A percentile compares a stretch with the other conserved stretches of the same genome.
Evolutionary conservation across 2,329 filamentous ascomycete species (phyloP).

Genomic region (Fusarium illudens): DNA sequence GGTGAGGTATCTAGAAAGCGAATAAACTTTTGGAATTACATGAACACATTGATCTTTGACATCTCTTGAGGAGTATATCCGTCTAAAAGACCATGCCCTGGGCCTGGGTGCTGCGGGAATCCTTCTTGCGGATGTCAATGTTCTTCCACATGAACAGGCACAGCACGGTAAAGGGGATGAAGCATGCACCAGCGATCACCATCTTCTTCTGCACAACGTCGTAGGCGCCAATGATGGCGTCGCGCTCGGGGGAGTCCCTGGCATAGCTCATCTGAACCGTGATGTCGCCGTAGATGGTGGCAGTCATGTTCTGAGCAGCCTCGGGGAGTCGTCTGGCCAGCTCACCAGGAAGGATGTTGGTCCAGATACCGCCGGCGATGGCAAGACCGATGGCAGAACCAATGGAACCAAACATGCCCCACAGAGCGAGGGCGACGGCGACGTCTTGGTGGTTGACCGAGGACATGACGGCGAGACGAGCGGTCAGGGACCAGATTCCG

Average conservation of each 20-base stretch:
- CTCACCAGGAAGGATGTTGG: conserved; percentile 56
- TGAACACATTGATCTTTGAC: conserved; percentile 9
- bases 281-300: conserved; percentile 57
- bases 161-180: conserved; percentile 48
- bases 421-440: conserved; percentile 64
- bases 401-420: conserved; percentile 65
- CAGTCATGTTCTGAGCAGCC: conserved; percentile 46
- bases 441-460: conserved; percentile 63
- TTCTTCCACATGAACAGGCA: conserved; percentile 50
- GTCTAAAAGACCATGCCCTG: conserved; percentile 46
- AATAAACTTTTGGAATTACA: conserved; percentile 15
- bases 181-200: conserved; percentile 50
- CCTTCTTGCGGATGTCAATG: conserved; percentile 50
- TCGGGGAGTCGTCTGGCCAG: conserved; percentile 54
- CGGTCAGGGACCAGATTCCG: conserved; percentile 53
- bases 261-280: conserved; percentile 60
- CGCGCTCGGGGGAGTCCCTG: conserved; percentile 56
- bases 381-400: conserved; percentile 65
- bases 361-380: conserved; percentile 70
- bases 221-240: conserved; percentile 68
- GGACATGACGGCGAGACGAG: conserved; percentile 66
- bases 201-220: conserved; percentile 49
- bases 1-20: conserved; percentile 3
- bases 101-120: conserved; percentile 30
- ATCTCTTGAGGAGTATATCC: background rate